Evolutionary conservation across 2,329 filamentous ascomycete species (phyloP), one percentile per base, ranked within the genome.

Genomic region (Phialophora verrucosa): DNA sequence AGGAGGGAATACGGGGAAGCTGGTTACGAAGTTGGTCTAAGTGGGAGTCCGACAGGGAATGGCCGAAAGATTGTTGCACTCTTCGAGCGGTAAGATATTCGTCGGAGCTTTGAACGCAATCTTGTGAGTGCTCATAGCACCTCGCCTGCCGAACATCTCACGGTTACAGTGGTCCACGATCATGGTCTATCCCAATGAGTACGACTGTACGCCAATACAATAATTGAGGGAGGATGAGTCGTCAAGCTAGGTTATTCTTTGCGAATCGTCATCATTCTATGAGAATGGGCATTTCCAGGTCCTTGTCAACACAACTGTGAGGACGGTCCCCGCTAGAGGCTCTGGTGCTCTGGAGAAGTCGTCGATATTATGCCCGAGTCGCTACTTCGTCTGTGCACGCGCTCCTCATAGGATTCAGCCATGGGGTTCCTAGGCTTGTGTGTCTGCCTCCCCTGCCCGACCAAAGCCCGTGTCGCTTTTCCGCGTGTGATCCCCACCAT

Each of bases 1-100:
- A 53, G 91, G 91, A 50, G 80, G 82, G n/a, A 93, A 93, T 76
- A 91, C 84, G 11, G 90, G 90, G 78, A 84, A 89, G 51, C 59
- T 72, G 59, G 63, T 72, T n/a, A 71, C 71, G n/a, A 71, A 70
- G 67, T 17, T 67, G 51, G 53, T 67, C 27, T 62, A 27, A 62
- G 25, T 11, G 27, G 11, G n/a, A 12, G 5, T 1, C 10, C 35
- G 17, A n/a, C 38, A 42, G 17, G 2, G 11, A 35, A 35, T 35
- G 32, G 7, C 31, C 12, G 38, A 42, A 42, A 42, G 14, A 17
- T 14, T 4, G n/a, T n/a, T 17, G 14, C 38, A 20, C 38, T 20
- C 38, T 44, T n/a, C 1, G 38, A 7, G 38, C 17, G 20, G 5
- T 44, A n/a, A 17, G 7, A 8, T 8, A 6, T 44, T 3, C 14